phyloP scores from a whole-genome alignment of 331 rosid genomes.

The Quercus tomentella region DNA sequence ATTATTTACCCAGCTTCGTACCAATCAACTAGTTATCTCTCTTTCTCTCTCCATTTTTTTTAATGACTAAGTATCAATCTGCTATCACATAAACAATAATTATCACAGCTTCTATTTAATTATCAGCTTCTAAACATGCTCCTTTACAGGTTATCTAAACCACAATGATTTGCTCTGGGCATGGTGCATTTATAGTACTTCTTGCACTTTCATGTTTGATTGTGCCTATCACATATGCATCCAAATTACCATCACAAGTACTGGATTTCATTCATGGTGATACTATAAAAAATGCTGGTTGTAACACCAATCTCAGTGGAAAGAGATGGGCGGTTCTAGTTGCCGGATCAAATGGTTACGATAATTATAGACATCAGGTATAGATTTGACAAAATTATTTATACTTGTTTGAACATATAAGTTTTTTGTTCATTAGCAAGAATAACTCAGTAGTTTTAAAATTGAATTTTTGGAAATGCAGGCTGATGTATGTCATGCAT shows the following conservation, averaged over 20 bases:
- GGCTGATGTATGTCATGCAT: constrained; percentile 79
- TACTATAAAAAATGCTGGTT: neutral
- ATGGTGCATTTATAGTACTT: neutral
- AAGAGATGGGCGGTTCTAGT: constrained; percentile 64
- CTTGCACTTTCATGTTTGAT: neutral
- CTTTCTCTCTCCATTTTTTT: too few species aligned
- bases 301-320: neutral
- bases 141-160: neutral
- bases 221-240: neutral
- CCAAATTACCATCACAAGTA: neutral
- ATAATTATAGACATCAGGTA: constrained; percentile 63
- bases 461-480: neutral
- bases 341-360: constrained; percentile 56
- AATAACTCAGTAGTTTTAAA: neutral
- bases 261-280: neutral
- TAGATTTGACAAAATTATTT: neutral
- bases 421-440: neutral
- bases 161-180: neutral
- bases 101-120: too few species aligned
- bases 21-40: too few species aligned
- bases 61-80: too few species aligned
- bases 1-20: too few species aligned
- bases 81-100: too few species aligned
- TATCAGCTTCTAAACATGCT: neutral
- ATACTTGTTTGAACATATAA: too few species aligned